A percentile compares a stretch with the other conserved stretches of the same genome.
These are phyloP conservation scores for Eragrostis nindensis DNA, from an alignment of 176 grass and related monocot species.

Conservation along the genomic window DNA sequence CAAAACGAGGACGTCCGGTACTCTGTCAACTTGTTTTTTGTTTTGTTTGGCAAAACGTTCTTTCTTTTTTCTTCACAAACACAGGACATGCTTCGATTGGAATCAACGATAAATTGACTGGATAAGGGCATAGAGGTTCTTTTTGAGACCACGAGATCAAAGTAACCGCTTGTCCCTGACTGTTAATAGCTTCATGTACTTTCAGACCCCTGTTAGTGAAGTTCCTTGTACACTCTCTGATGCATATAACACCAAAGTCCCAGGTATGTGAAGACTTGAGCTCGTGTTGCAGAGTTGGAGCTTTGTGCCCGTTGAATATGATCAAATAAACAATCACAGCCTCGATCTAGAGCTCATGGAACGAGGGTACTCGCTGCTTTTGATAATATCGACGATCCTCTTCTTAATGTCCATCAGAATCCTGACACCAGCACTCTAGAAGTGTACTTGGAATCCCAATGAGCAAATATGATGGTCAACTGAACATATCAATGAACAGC, in stretches of 20 bases:
- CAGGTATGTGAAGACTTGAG: neutral
- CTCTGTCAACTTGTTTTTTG: no score
- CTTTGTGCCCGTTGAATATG: neutral
- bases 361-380: neutral
- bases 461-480: neutral
- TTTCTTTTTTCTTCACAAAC: no score
- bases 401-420: neutral
- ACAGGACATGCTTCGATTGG: neutral
- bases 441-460: slow-evolving; percentile 18
- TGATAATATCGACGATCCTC: neutral
- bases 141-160: neutral
- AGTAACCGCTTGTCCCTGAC: neutral
- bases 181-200: neutral
- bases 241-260: neutral
- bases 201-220: neutral
- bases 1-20: no score
- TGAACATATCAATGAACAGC: neutral
- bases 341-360: neutral
- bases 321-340: neutral
- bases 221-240: neutral
- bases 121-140: neutral
- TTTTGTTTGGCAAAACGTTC: no score
- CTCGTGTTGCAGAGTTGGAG: neutral
- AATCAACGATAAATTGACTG: neutral
- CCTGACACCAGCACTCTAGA: neutral